Percentiles rank a stretch among this genome's conserved stretches.
Evolutionary conservation across 2,329 filamentous ascomycete species (phyloP).

Genomic region (Zymoseptoria ardabiliae): DNA sequence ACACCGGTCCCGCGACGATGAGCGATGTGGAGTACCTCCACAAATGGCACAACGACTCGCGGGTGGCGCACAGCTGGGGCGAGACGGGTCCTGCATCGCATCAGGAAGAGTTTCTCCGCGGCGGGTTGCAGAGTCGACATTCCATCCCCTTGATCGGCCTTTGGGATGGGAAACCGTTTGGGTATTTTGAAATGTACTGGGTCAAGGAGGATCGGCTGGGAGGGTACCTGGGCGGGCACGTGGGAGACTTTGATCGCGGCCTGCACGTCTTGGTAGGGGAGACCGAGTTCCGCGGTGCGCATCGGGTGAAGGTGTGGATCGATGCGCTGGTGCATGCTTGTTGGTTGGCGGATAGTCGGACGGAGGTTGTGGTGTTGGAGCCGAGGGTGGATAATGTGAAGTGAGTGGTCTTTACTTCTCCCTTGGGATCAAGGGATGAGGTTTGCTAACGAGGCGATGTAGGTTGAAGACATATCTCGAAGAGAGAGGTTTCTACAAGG

Average conservation of each 20-base stretch:
- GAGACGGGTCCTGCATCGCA: conserved; percentile 48
- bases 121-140: conserved; percentile 59
- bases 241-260: conserved; percentile 80
- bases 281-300: conserved; percentile 77
- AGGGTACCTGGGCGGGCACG: conserved; percentile 56
- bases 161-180: conserved; percentile 93
- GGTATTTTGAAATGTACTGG: conserved; percentile 98
- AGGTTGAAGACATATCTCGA: conserved; percentile 67
- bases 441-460: conserved; percentile 6
- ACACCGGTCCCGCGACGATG: conserved; percentile 20
- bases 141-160: conserved; percentile 86
- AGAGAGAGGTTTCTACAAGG: conserved; percentile 71
- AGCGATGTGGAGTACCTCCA: conserved; percentile 65
- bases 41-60: conserved; percentile 80
- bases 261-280: conserved; percentile 86
- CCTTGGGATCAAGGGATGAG: background rate
- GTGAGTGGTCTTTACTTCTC: conserved; percentile 45
- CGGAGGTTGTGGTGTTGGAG: conserved; percentile 76
- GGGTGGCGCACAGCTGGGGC: conserved; percentile 82
- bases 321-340: conserved; percentile 82
- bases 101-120: conserved; percentile 61
- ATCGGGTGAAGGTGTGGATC: conserved; percentile 72
- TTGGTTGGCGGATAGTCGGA: conserved; percentile 68
- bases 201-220: conserved; percentile 84
- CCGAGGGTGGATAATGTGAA: conserved; percentile 84